These are phyloP conservation scores for Trichoderma reesei DNA, from an alignment of 495 filamentous ascomycete species.

Conservation along the genomic window DNA sequence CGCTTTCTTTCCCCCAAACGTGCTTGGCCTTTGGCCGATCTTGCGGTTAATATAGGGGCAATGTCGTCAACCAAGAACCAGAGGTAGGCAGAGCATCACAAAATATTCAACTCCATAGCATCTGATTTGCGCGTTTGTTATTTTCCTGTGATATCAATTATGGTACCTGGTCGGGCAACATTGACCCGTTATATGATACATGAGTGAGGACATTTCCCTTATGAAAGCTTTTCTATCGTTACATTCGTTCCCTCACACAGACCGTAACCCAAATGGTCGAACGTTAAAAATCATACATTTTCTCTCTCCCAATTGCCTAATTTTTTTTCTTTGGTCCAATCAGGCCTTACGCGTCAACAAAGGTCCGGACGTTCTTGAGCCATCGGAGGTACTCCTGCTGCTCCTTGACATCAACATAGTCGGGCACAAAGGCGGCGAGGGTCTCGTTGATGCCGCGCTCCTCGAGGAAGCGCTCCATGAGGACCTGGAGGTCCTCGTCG, in stretches of 20 bases:
- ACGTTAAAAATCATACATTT: conserved; percentile 7
- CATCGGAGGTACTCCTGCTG: conserved; percentile 93
- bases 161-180: not conserved
- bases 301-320: too few relatives aligned
- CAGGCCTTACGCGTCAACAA: conserved; percentile 52
- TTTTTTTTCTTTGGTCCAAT: not conserved
- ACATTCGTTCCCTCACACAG: not conserved
- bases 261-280: not conserved
- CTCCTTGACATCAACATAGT: conserved; percentile 98
- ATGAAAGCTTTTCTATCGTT: conserved; percentile 1
- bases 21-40: too few relatives aligned
- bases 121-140: not conserved
- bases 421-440: conserved; percentile 82
- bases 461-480: conserved; percentile 89
- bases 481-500: conserved; percentile 86
- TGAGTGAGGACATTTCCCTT: conserved; percentile 6
- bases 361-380: conserved; percentile 75
- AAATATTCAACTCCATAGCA: too few relatives aligned
- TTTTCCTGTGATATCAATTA: conserved; percentile 1
- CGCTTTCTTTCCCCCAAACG: too few relatives aligned
- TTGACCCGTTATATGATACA: conserved; percentile 9
- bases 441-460: conserved; percentile 84
- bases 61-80: too few relatives aligned
- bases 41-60: too few relatives aligned
- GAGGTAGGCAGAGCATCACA: too few relatives aligned